Conservation (phyloP, 495 filamentous ascomycete genomes). For the Entonaema liquescens region DNA sequence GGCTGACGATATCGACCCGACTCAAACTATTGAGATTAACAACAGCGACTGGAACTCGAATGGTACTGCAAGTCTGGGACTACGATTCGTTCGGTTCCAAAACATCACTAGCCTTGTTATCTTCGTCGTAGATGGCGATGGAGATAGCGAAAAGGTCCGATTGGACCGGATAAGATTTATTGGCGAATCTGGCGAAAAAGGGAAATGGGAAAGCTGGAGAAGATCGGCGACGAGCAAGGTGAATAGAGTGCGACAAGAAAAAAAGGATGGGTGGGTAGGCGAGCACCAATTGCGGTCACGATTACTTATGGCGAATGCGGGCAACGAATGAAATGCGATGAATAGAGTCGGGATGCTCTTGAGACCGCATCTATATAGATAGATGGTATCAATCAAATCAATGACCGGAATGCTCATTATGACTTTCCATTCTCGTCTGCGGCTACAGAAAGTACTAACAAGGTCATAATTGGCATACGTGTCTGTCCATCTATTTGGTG, state of each 20-base stretch:
- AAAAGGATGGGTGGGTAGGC: conserved; percentile 5
- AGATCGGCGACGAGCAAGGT: conserved; percentile 81
- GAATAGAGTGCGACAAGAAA: conserved; percentile 53
- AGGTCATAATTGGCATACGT: conserved; percentile 11
- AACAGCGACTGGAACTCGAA: conserved; percentile 88
- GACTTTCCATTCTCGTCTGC: conserved; percentile 1
- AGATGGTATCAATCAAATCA: conserved; percentile 24
- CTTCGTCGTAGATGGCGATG: conserved; percentile 90
- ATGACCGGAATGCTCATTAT: conserved; percentile 7
- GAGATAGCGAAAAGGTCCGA: conserved; percentile 83
- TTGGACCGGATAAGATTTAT: conserved; percentile 86
- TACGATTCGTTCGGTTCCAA: conserved; percentile 98
- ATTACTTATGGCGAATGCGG: conserved; percentile 16
- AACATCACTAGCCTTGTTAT: conserved; percentile 84
- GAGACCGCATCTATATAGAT: conserved; percentile 31
- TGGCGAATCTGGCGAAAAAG: conserved; percentile 91
- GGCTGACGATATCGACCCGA: conserved; percentile 81
- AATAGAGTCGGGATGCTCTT: conserved; percentile 15
- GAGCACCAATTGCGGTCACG: conserved; percentile 31
- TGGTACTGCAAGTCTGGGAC: conserved; percentile 80
- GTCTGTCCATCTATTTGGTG: conserved; percentile 14
- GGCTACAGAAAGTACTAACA: neutral
- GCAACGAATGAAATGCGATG: conserved; percentile 23
- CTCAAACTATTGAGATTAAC: conserved; percentile 77
- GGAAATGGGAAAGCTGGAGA: conserved; percentile 93